These are phyloP conservation scores for Narthecium ossifragum DNA, from an alignment of 106 monocot genomes.

Conservation along the genomic window DNA sequence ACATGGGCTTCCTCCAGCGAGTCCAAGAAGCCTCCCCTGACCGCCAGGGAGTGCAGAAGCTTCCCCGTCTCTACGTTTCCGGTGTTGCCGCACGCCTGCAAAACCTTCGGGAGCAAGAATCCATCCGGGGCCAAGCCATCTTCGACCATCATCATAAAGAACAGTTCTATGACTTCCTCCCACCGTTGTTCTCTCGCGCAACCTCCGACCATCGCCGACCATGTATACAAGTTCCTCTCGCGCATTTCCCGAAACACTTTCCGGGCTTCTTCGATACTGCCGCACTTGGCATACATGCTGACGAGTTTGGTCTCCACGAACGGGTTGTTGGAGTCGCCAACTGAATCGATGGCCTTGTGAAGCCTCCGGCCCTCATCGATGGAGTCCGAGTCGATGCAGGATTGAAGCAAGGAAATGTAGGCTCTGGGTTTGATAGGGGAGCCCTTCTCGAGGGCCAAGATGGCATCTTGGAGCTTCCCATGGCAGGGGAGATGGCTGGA, in stretches of 20 bases:
- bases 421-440: constrained; percentile 21
- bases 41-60: constrained; percentile 65
- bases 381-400: constrained; percentile 72
- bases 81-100: constrained; percentile 63
- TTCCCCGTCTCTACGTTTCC: constrained; percentile 41
- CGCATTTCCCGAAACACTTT: constrained; percentile 66
- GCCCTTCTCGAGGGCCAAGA: constrained; percentile 36
- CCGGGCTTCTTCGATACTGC: constrained; percentile 64
- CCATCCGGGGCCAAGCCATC: constrained; percentile 58
- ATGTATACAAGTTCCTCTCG: constrained; percentile 56
- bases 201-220: constrained; percentile 77
- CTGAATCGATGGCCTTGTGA: constrained; percentile 32
- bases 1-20: constrained; percentile 27
- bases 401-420: constrained; percentile 64
- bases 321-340: constrained; percentile 24
- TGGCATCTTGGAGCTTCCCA: constrained; percentile 55
- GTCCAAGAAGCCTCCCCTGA: constrained; percentile 35
- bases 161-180: constrained; percentile 49
- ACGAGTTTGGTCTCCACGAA: constrained; percentile 72
- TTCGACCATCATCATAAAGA: constrained; percentile 53
- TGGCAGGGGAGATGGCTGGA: constrained; percentile 13
- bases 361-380: constrained; percentile 52
- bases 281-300: constrained; percentile 89
- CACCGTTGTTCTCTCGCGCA: constrained; percentile 50
- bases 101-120: constrained; percentile 64